Percentiles rank a stretch among this genome's conserved stretches.
phyloP scores from a whole-genome alignment of 2,329 filamentous ascomycete genomes.

The Colletotrichum echinochloae region DNA sequence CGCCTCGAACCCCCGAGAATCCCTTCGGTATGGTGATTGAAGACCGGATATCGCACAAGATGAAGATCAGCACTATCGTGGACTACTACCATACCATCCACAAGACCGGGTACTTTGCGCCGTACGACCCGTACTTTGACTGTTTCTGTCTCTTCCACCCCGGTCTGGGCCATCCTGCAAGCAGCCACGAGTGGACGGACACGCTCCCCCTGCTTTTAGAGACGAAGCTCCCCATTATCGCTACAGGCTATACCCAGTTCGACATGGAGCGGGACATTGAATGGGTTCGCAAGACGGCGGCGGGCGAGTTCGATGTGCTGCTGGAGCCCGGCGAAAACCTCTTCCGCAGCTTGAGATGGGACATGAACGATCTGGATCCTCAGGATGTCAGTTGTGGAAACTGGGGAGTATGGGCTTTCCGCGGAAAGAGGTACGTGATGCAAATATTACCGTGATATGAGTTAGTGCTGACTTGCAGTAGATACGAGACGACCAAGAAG shows the following conservation, averaged over 20 bases:
- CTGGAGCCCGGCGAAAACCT: constrained; percentile 93
- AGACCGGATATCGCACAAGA: constrained; percentile 84
- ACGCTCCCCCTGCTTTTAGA: constrained; percentile 91
- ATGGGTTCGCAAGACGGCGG: constrained; percentile 87
- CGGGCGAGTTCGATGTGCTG: constrained; percentile 91
- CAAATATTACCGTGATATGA: neutral
- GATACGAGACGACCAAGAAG: constrained; percentile 73
- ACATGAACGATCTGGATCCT: constrained; percentile 94
- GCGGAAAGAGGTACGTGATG: constrained; percentile 86
- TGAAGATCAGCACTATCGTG: constrained; percentile 98
- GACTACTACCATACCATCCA: constrained; percentile 99
- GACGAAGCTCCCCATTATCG: constrained; percentile 94
- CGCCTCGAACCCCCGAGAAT: constrained; percentile 84
- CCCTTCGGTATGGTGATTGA: constrained; percentile 96
- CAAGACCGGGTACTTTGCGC: constrained; percentile 88
- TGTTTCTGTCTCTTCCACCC: constrained; percentile 98
- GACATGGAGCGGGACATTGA: constrained; percentile 94
- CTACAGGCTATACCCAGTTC: constrained; percentile 94
- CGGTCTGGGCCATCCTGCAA: constrained; percentile 92
- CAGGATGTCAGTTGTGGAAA: constrained; percentile 96
- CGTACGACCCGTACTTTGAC: constrained; percentile 98
- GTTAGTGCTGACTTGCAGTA: constrained; percentile 52
- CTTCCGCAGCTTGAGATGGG: constrained; percentile 95
- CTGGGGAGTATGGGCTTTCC: constrained; percentile 97
- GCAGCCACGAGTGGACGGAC: constrained; percentile 92